phyloP scores from a whole-genome alignment of 768 basidiomycete genomes.

The Phanerochaete sordida region DNA sequence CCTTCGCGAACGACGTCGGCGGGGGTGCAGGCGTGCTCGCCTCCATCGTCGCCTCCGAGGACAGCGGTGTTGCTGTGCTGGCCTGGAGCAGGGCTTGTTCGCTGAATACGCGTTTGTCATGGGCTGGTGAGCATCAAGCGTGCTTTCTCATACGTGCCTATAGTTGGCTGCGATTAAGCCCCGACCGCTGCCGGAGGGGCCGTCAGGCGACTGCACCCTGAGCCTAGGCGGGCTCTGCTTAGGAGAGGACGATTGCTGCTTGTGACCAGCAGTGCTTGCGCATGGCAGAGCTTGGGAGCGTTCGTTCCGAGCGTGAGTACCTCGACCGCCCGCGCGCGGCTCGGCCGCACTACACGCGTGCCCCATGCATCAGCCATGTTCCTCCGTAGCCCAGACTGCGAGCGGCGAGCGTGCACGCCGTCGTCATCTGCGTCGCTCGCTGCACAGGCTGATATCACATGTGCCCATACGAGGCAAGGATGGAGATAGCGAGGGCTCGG shows the following conservation, averaged over 20 bases:
- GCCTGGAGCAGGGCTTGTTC: background rate
- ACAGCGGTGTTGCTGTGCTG: background rate
- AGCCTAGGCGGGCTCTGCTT: background rate
- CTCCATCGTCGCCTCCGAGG: background rate
- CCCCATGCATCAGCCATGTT: background rate
- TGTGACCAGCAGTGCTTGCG: background rate
- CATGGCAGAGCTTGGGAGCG: background rate
- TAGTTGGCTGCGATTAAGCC: conserved; percentile 1
- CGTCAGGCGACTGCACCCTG: background rate
- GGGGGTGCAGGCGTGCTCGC: background rate
- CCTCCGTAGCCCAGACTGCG: conserved; percentile 2
- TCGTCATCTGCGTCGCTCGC: background rate
- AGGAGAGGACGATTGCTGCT: background rate
- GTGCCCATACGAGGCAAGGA: background rate
- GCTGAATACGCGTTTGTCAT: background rate
- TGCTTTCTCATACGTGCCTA: conserved; percentile 7
- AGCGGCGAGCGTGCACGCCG: background rate
- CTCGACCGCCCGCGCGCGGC: background rate
- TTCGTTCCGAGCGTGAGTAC: background rate
- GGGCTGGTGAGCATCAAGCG: background rate
- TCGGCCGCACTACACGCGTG: background rate
- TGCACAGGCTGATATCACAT: conserved; percentile 9
- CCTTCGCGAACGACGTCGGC: background rate
- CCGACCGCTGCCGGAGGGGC: background rate
- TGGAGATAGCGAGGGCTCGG: background rate